Percentiles rank a stretch among this genome's conserved stretches.
These are phyloP conservation scores for Hypoxylon sp. DNA, from an alignment of 2,329 filamentous ascomycete species.

Conservation along the genomic window DNA sequence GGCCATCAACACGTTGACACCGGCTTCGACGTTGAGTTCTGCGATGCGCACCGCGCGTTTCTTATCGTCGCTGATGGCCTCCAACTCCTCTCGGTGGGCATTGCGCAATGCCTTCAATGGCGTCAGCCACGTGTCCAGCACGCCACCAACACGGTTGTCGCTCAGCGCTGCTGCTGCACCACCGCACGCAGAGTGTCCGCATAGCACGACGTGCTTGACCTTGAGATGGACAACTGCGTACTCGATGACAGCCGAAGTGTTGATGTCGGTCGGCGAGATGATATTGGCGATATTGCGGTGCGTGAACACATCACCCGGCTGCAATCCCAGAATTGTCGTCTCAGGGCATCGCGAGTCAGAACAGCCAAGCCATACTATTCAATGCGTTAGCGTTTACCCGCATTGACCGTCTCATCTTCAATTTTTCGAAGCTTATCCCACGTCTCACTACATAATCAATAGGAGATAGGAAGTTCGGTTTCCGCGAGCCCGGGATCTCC, in stretches of 20 bases:
- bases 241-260: conserved; percentile 81
- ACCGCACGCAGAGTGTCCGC: conserved; percentile 77
- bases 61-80: conserved; percentile 66
- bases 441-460: conserved; percentile 6
- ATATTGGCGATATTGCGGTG: conserved; percentile 94
- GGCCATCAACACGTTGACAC: conserved; percentile 76
- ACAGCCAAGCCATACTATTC: conserved; percentile 84
- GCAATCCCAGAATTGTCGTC: conserved; percentile 82
- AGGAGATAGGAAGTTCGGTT: neutral
- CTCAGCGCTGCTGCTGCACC: conserved; percentile 73
- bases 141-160: conserved; percentile 64
- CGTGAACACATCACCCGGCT: conserved; percentile 88
- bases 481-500: conserved; percentile 2
- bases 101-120: conserved; percentile 63
- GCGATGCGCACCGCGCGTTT: conserved; percentile 74
- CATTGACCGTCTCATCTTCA: conserved; percentile 29
- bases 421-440: conserved; percentile 12
- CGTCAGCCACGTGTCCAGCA: conserved; percentile 69
- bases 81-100: conserved; percentile 69
- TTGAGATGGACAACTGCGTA: conserved; percentile 81
- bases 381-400: conserved; percentile 8
- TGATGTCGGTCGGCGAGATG: conserved; percentile 81
- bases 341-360: conserved; percentile 89
- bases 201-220: conserved; percentile 79
- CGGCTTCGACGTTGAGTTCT: conserved; percentile 81